Base-by-base conservation (phyloP, 2,329 filamentous ascomycete genomes). In the Lojkania enalia region DNA sequence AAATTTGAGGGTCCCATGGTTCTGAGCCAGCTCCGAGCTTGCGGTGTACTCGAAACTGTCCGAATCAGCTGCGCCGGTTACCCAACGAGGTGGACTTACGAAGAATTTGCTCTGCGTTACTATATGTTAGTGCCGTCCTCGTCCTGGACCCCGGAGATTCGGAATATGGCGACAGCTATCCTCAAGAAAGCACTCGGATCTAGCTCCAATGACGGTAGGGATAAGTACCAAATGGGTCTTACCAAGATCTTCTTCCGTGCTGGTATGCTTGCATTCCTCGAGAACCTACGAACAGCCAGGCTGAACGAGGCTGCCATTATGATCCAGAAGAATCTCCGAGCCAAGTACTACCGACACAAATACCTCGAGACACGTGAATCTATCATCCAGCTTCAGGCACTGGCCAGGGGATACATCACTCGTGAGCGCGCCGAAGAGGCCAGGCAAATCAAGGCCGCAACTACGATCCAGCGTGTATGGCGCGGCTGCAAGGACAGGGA, bases 191-290 rank as follows among this genome's bases (percentile, higher is more conserved):
- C 91, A 1, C 79, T 99, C 20, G 92, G 75, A 30, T 66, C 67
- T 35, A 67, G 89, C 44, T 84, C 87, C 58, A 72, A 73, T 30
- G 74, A 76, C 50, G 84, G 83, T 57, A 88, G 80, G 32, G 94
- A 97, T 75, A 99, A 96, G 73, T 99, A 97, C 67, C 94, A 99
- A 74, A 82, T 99, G 54, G 94, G 94, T 74, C 78, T 97, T 55
- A 97, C 92, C 40, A 99, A 99, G 77, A 96, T 99, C 67, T 99
- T 99, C 77, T 99, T 99, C 84, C 87, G 94, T 49, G 94, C 94
- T 44, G 94, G 94, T 71, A 99, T 99, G 94, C 85, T 99, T 60
- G 94, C 94, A 5, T 96, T 96, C 75, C 77, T 99, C 39, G 94
- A 99, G 74, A 96, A 96, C 57, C 79, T 96, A 54, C 85, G 94